Evolutionary conservation across 805 yeast genomes (phyloP).

Genomic region (Yarrowia divulgata): DNA sequence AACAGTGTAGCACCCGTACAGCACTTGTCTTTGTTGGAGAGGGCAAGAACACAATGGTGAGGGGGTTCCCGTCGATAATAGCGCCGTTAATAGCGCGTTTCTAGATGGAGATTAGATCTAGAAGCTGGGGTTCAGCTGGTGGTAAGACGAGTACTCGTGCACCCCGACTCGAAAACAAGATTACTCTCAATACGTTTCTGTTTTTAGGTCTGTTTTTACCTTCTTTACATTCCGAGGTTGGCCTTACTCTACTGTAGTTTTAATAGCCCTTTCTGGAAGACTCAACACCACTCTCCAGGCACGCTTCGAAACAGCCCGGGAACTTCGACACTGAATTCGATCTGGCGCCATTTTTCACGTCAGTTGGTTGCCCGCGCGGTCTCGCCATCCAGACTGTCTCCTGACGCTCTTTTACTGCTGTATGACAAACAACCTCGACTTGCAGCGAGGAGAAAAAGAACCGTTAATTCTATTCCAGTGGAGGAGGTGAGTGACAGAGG

Average conservation of each 20-base stretch:
- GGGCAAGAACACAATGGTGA: too few species aligned
- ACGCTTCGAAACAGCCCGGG: too few species aligned
- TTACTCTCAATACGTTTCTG: background rate
- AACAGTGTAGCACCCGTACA: background rate
- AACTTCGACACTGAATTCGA: too few species aligned
- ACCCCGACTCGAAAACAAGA: background rate
- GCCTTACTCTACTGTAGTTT: too few species aligned
- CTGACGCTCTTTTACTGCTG: constrained; percentile 1
- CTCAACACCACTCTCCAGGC: too few species aligned
- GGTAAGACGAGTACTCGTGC: too few species aligned
- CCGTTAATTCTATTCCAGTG: background rate
- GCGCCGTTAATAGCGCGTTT: too few species aligned
- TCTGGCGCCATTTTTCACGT: background rate
- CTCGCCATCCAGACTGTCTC: background rate
- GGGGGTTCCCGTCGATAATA: too few species aligned
- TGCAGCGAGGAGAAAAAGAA: constrained; percentile 2
- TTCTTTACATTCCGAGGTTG: constrained; percentile 1
- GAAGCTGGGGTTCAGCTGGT: too few species aligned
- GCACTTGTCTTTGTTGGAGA: background rate
- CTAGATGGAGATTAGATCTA: too few species aligned
- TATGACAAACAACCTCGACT: constrained; percentile 7
- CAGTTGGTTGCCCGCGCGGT: background rate
- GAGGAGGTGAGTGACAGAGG: too few species aligned
- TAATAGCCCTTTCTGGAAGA: too few species aligned
- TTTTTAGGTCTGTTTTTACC: background rate